A percentile compares a stretch with the other conserved stretches of the same genome.
Evolutionary conservation across 2,329 filamentous ascomycete species (phyloP).

Genomic region (Aspergillus sp.): DNA sequence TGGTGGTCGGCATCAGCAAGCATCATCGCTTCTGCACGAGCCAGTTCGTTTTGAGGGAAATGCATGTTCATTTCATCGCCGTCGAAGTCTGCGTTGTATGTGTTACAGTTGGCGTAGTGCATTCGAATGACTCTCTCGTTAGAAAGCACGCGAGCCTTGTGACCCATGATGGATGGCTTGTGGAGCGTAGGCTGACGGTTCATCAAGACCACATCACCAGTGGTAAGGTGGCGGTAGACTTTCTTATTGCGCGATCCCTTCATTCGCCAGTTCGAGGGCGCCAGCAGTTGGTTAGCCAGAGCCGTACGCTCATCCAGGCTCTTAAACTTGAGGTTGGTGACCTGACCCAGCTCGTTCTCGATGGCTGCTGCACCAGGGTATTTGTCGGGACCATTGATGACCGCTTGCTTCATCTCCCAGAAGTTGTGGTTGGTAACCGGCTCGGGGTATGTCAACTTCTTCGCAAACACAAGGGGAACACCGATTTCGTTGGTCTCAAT

Average conservation of each 20-base stretch:
- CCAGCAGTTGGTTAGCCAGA: conserved; percentile 87
- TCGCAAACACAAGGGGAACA: conserved; percentile 95
- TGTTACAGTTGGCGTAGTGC: conserved; percentile 99
- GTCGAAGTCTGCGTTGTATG: conserved; percentile 98
- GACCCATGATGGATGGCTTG: conserved; percentile 98
- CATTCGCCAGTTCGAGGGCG: conserved; percentile 71
- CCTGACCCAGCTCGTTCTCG: conserved; percentile 91
- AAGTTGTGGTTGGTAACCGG: conserved; percentile 98
- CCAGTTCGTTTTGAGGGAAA: conserved; percentile 95
- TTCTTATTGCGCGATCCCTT: conserved; percentile 87
- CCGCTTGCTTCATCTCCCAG: conserved; percentile 89
- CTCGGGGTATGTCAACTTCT: conserved; percentile 93
- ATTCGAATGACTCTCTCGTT: conserved; percentile 98
- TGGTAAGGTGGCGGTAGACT: conserved; percentile 91
- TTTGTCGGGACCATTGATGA: conserved; percentile 88
- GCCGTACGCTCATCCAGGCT: conserved; percentile 83
- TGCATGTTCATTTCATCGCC: conserved; percentile 99
- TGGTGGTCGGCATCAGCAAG: conserved; percentile 97
- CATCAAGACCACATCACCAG: conserved; percentile 97
- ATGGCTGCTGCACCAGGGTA: conserved; percentile 95
- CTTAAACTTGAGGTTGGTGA: conserved; percentile 84
- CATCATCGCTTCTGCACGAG: conserved; percentile 85
- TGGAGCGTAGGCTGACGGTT: conserved; percentile 97
- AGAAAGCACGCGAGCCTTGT: conserved; percentile 84
- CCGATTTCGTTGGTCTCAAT: conserved; percentile 99